These are phyloP conservation scores for Staphylotrichum longicolle DNA, from an alignment of 495 filamentous ascomycete species.

Conservation along the genomic window DNA sequence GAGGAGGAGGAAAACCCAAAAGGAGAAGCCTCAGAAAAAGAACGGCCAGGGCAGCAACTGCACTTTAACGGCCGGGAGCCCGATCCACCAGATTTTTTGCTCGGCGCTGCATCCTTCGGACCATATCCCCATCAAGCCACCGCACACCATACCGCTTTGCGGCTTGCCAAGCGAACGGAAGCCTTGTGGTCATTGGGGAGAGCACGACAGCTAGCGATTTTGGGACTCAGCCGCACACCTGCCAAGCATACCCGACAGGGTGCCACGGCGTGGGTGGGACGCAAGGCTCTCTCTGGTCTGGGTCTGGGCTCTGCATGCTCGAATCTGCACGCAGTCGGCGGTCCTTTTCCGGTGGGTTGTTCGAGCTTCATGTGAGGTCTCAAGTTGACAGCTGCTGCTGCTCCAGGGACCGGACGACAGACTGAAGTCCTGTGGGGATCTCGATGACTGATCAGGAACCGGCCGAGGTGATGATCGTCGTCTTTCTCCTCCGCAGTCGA, in stretches of 20 bases:
- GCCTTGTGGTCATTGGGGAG: background rate
- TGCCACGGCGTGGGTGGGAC: background rate
- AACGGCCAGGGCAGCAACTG: background rate
- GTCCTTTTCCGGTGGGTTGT: background rate
- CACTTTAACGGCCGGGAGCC: background rate
- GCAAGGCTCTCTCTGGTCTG: background rate
- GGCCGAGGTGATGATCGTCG: no score
- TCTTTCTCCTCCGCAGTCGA: no score
- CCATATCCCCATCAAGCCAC: background rate
- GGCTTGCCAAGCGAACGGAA: slow-evolving; percentile 4
- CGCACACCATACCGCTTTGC: slow-evolving; percentile 15
- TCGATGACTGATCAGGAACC: no score
- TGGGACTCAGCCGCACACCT: slow-evolving; percentile 10
- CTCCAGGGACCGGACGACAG: no score
- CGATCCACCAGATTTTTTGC: background rate
- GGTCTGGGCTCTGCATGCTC: background rate
- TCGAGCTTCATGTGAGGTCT: background rate
- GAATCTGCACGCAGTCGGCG: background rate
- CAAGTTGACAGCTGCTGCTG: background rate
- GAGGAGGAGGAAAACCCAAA: slow-evolving; percentile 1
- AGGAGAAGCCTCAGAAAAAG: background rate
- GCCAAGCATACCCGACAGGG: background rate
- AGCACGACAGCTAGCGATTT: slow-evolving; percentile 3
- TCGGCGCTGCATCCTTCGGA: background rate
- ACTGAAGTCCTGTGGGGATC: no score